These are phyloP conservation scores for Pelargonium citronellum DNA, from an alignment of 441 rosid genomes.

Conservation along the genomic window DNA sequence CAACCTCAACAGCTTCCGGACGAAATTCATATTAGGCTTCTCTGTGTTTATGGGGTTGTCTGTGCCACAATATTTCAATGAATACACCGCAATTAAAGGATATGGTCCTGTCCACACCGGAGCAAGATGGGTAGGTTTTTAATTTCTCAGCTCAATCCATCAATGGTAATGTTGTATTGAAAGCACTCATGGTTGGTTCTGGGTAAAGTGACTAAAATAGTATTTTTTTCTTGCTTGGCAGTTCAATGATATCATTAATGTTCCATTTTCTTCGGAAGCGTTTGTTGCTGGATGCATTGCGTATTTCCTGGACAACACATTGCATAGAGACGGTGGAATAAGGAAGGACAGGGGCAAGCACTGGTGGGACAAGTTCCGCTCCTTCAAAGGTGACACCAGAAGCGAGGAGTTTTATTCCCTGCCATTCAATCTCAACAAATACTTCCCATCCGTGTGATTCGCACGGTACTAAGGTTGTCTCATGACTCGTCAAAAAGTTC, in stretches of 20 bases:
- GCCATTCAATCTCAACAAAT: constrained; percentile 83
- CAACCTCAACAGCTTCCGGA: constrained; percentile 86
- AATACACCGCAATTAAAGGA: constrained; percentile 74
- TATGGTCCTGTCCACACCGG: constrained; percentile 80
- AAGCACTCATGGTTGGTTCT: not conserved
- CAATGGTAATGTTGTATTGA: too few relatives aligned
- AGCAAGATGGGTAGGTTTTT: constrained; percentile 66
- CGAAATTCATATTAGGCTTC: constrained; percentile 72
- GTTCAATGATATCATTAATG: constrained; percentile 90
- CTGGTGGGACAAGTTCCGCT: constrained; percentile 89
- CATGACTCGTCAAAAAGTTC: too few relatives aligned
- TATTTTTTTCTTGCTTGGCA: constrained; percentile 25
- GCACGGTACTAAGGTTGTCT: too few relatives aligned
- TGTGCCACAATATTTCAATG: constrained; percentile 87
- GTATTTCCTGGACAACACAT: constrained; percentile 72
- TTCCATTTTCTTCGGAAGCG: constrained; percentile 83
- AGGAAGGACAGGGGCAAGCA: constrained; percentile 91
- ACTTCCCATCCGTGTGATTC: constrained; percentile 76
- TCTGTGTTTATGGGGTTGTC: constrained; percentile 85
- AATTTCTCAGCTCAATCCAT: not conserved
- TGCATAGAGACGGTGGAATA: constrained; percentile 39
- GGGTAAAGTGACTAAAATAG: not conserved
- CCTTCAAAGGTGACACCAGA: constrained; percentile 62
- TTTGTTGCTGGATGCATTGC: constrained; percentile 83
- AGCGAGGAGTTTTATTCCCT: constrained; percentile 83